Evolutionary conservation across 371 early-diverging fungal genomes (phyloP), one percentile per base, ranked within the genome.

Genomic region (Mucor ambiguus): DNA sequence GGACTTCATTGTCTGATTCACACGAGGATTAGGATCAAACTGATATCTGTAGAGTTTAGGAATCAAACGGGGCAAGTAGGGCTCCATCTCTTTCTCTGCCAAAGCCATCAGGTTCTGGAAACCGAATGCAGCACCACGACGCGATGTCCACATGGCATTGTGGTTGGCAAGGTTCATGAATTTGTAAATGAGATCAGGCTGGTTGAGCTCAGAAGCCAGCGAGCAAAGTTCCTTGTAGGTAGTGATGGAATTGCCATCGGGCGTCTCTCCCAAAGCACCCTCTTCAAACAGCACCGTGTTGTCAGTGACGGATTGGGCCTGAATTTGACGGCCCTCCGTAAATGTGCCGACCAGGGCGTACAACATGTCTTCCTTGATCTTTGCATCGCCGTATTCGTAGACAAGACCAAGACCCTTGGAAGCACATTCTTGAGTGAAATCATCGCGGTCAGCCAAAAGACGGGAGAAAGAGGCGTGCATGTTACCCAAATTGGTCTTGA

Each of bases 111-210:
- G 86, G 11, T 89, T 84, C 14, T 91, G 87, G 64, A 96, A 93
- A 16, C 96, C 96, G 76, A 95, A 92, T 1, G 92, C 90, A 9
- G 95, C 94, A 33, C 96, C 96, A 32, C 92, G 85, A n/a, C 96
- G 86, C 12, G 95, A 93, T 63, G 92, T 90, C 95, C 95, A 95
- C 80, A 93, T 85, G 14, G 93, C 92, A 65, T 93, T 90, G 69
- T 95, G 93, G 38, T 93, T 92, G 1, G 97, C 97, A 18, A 97
- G 82, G 44, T 91, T 90, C 93, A 97, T 93, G 66, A 97, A 95
- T 68, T 93, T 92, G 81, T 96, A 96, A n/a, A 96, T 93, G 16
- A 97, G 82, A 58, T 96, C 94, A 12, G 98, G 96, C 54, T 95
- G 94, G 63, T 94, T 95, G 78, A 97, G 83, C 56, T 97, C 97